Base-by-base conservation (phyloP, 2,329 filamentous ascomycete species). In the Talaromyces sp. region DNA sequence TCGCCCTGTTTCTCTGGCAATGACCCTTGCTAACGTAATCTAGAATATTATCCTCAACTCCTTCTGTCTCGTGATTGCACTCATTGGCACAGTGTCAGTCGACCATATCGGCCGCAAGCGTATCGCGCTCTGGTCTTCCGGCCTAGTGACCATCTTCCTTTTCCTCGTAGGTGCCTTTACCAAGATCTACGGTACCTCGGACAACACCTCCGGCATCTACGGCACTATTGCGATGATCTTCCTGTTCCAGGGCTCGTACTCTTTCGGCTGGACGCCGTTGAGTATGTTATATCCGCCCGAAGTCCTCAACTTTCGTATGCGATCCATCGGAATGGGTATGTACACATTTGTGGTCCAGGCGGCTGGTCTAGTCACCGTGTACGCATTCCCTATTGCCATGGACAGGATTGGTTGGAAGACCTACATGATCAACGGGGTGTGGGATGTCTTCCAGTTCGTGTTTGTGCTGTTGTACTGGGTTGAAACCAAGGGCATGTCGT, bases 401-500 rank as follows among this genome's bases (percentile, higher is more conserved):
- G 59, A 40, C 14, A 59, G 57, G 6, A 56, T 64, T 57, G 63
- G 63, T 2, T 64, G 63, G 63, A 64, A 64, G 25, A 52, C 62
- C 21, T 64, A 64, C 4, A 64, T 64, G 59, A 63, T 64, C 42
- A 64, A 64, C 8, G 63, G 50, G 1, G 52, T 39, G 9, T 64
- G 60, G 50, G 48, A 64, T 23, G 21, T 54, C 14, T 11, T 63
- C n/a, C 54, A 39, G 4, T 55, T 61, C 28, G 52, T 56, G 2
- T 31, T 61, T 31, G 54, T 56, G 37, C 40, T 64, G 39, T 39
- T 21, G 28, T 62, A 48, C 54, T 64, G 54, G 52, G 44, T 64
- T n/a, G 65, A 66, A 50, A 67, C 65, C 23, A 65, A 62, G 14
- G 64, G 64, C 23, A 65, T 64, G 31, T 67, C 60, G 21, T 52